Base-by-base conservation (phyloP, 768 basidiomycete genomes). In the Tubosaeta sp. region DNA sequence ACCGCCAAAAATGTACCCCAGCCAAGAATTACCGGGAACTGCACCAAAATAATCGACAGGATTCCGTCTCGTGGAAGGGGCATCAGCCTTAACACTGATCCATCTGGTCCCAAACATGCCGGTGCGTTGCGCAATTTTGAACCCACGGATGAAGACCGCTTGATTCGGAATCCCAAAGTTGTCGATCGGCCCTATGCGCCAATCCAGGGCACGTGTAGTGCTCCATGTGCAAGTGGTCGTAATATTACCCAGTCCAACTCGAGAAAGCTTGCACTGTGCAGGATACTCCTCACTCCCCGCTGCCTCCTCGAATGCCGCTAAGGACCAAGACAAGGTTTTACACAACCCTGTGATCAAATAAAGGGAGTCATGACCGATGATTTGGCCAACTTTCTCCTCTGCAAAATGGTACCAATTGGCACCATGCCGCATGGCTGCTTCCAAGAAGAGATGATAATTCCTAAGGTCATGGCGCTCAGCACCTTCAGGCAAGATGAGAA, bases 401-500 rank as follows among this genome's bases (percentile, higher is more conserved):
- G 22, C 22, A 22, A 22, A 22, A 22, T 6, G 33, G 22, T 22
- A 22, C 22, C 22, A 22, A 22, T 22, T 22, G 3, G 22, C 22
- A 22, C 59, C 68, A 52, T 69, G 47, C 6, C 45, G 22, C 17
- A 35, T 46, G 5, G 65, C 66, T 11, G 51, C 60, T 12, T 58
- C 53, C 3, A 51, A 25, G 34, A 69, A 65, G 13, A 27, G 44
- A 31, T 26, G 25, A 8, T 51, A 11, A n/a, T 69, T 61, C 10
- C 55, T 53, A 19, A 66, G 60, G 16, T 64, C 58, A 22, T 54
- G 50, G 14, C 58, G 52, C 25, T 49, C 34, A 4, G 65, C 61
- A 4, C 69, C 72, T 25, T 67, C 60, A 0, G 69, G 69, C 25
- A 72, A 56, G 3, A 65, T 56, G 8, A 72, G 54, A 5, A 71